Evolutionary conservation across 78 protist genomes (phyloP).

Genomic region (Acrasis kona): DNA sequence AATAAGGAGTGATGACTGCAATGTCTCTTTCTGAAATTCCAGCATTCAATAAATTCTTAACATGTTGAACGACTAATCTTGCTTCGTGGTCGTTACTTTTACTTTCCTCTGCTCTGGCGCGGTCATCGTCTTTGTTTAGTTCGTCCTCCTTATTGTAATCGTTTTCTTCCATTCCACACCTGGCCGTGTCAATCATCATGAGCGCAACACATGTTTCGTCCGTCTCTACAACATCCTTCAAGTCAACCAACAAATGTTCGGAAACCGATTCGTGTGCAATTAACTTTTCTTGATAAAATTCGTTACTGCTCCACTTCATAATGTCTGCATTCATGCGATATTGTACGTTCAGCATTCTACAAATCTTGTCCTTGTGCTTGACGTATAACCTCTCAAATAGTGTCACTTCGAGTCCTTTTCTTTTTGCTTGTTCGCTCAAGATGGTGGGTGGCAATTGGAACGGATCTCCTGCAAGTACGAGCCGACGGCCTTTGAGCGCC

Average conservation of each 20-base stretch:
- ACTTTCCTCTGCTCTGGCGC: conserved; percentile 8
- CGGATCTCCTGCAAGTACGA: conserved; percentile 31
- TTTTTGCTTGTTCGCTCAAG: background rate
- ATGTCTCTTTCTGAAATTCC: conserved; percentile 12
- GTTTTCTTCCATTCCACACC: conserved; percentile 7
- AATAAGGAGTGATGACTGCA: conserved; percentile 81
- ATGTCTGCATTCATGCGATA: conserved; percentile 83
- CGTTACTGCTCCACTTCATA: conserved; percentile 46
- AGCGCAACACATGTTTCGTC: background rate
- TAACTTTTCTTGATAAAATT: conserved; percentile 56
- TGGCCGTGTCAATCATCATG: conserved; percentile 1
- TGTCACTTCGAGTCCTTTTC: background rate
- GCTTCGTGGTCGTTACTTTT: background rate
- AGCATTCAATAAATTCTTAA: background rate
- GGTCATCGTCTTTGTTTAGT: background rate
- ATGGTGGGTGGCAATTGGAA: conserved; percentile 24
- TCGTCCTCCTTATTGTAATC: background rate
- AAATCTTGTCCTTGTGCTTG: background rate
- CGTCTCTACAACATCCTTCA: conserved; percentile 9
- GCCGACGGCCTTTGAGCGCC: background rate
- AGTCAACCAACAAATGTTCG: conserved; percentile 34
- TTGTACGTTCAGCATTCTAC: conserved; percentile 37
- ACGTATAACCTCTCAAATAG: conserved; percentile 19
- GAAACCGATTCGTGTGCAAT: conserved; percentile 36
- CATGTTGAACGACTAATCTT: conserved; percentile 5